A percentile compares a stretch with the other conserved stretches of the same genome.
These are phyloP conservation scores for Megacollybia marginata DNA, from an alignment of 768 basidiomycete species.

Conservation along the genomic window DNA sequence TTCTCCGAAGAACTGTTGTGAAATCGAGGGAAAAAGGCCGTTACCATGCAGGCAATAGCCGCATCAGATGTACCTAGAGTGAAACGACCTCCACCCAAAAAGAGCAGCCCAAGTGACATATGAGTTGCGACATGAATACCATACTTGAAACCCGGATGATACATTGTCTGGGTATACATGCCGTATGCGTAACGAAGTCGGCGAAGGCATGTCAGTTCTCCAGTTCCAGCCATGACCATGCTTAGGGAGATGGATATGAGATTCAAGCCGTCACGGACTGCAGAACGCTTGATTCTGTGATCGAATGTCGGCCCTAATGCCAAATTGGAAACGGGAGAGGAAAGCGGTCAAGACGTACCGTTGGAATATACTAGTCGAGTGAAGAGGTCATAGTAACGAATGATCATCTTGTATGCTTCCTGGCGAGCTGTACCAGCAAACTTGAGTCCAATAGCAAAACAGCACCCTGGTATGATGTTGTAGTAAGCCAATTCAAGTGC, in stretches of 20 bases:
- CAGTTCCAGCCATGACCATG: slow-evolving; percentile 97
- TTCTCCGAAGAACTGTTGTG: slow-evolving; percentile 78
- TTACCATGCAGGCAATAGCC: slow-evolving; percentile 82
- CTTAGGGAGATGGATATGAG: slow-evolving; percentile 80
- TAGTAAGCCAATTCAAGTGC: slow-evolving; percentile 85
- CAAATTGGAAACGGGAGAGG: slow-evolving; percentile 1
- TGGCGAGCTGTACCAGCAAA: slow-evolving; percentile 91
- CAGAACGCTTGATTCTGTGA: slow-evolving; percentile 80
- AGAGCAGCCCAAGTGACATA: slow-evolving; percentile 84
- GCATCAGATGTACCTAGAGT: slow-evolving; percentile 90
- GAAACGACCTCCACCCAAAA: slow-evolving; percentile 88
- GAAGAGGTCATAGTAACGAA: slow-evolving; percentile 76
- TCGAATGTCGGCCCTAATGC: slow-evolving; percentile 72
- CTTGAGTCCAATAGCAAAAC: slow-evolving; percentile 87
- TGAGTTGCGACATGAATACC: slow-evolving; percentile 88
- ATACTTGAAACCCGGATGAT: slow-evolving; percentile 66
- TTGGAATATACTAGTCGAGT: slow-evolving; percentile 61
- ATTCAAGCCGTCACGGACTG: slow-evolving; percentile 82
- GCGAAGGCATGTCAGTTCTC: slow-evolving; percentile 84
- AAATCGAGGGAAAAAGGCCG: slow-evolving; percentile 90
- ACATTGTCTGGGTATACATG: slow-evolving; percentile 61
- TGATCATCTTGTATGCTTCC: slow-evolving; percentile 78
- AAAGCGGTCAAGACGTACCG: slow-evolving; percentile 35
- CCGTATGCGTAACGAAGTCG: slow-evolving; percentile 87
- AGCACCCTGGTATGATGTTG: slow-evolving; percentile 85